Base-by-base conservation (phyloP, 2,329 filamentous ascomycete genomes). In the Mycosphaerella arachidis region DNA sequence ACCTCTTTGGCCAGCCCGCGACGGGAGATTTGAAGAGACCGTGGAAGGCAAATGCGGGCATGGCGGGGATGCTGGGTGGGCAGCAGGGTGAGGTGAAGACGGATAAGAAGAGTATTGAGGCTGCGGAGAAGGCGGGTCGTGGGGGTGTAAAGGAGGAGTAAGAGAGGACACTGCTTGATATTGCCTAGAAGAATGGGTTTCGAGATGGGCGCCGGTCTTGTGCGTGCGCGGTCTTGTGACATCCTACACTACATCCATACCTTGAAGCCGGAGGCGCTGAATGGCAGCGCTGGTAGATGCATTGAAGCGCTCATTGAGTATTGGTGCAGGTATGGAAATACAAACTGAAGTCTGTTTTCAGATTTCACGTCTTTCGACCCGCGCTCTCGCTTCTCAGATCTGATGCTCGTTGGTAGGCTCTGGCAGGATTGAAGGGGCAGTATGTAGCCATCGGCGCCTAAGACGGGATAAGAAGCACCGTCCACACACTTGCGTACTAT, bases 21-120 rank as follows among this genome's bases (percentile, higher is more conserved):
- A 85, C 82, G 59, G 94, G 93, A 57, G 94, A 99, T 66, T 85
- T 99, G 69, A 94, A 95, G 85, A 85, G 94, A 63, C 94, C 94
- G 65, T 99, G 95, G 88, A 99, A 97, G 87, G 84, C 86, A 54
- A 78, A 84, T 62, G 88, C 84, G 63, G 92, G 92, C 56, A 84
- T 97, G 75, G 92, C 96, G 89, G 86, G 85, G 68, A 52, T 52
- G 50, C 86, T 87, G 63, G 84, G 92, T 65, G 59, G 62, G n/a
- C 68, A 69, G 76, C 84, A 84, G 66, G 81, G 83, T 31, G 83
- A 89, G 68, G 85, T 89, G 68, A 92, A 95, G 84, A 96, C 90
- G 75, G 94, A 99, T 77, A 81, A 82, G 78, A 81, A 81, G 78
- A 81, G 79, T 72, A 77, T 82, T 59, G 79, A 82, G 76, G 75